These are phyloP conservation scores for Podospora pseudocomata DNA, from an alignment of 495 filamentous ascomycete species.

Conservation along the genomic window DNA sequence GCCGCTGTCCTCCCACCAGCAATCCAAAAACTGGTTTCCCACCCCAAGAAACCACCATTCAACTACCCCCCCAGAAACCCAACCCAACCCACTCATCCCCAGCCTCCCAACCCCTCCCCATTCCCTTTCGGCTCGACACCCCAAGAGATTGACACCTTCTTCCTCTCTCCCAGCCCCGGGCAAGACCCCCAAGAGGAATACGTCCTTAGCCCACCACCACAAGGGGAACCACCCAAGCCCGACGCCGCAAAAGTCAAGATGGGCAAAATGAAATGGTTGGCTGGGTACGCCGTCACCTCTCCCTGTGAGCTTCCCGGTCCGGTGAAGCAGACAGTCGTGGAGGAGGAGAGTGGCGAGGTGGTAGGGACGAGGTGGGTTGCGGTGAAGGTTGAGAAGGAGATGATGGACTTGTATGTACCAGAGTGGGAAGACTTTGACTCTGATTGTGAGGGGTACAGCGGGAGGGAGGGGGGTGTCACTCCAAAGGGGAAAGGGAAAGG, in stretches of 20 bases:
- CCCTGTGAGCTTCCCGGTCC: background rate
- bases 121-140: background rate
- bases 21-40: background rate
- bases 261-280: background rate
- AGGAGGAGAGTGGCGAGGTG: background rate
- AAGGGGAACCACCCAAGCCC: background rate
- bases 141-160: background rate
- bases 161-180: background rate
- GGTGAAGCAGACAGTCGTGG: background rate
- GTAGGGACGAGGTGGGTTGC: background rate
- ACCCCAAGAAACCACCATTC: background rate
- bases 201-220: background rate
- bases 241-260: background rate
- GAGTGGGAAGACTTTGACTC: background rate
- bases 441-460: background rate
- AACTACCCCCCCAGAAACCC: background rate
- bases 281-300: background rate
- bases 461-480: background rate
- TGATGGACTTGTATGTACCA: background rate
- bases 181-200: background rate
- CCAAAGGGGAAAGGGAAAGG: background rate
- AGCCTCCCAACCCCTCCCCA: background rate
- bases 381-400: background rate
- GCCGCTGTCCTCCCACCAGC: background rate
- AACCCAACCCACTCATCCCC: background rate